Base-by-base conservation (phyloP, 2,329 filamentous ascomycete genomes). In the Aspergillus chevalieri region DNA sequence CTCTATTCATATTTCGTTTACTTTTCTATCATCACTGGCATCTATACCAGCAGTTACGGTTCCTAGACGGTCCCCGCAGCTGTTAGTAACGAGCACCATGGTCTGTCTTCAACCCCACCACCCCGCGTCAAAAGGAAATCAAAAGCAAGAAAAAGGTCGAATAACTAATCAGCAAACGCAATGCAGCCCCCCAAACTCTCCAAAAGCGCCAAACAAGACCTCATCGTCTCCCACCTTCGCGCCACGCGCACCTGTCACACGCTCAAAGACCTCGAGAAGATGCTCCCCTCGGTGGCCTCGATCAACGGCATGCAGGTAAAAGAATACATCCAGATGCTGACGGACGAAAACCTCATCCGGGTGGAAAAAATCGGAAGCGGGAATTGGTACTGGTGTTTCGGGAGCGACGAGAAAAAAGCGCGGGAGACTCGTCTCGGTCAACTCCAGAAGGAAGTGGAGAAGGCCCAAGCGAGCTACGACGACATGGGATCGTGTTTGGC, bases 381-480 rank as follows among this genome's bases (percentile, higher is more conserved):
- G 24, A 86, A 86, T 64, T 87, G 83, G 83, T 86, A 86, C 68
- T 87, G 84, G 84, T 78, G 76, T 54, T 86, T 86, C 62, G 73
- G 68, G 15, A 80, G 76, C 24, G 81, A 85, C 47, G 79, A 79
- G 59, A 77, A 73, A 61, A 76, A 74, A 44, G 64, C 67, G 15
- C 71, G 69, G 49, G 69, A 79, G 44, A 58, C 53, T 14, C 59
- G 58, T 36, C 52, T 65, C 45, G 57, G 43, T 43, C 56, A 57
- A 54, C 48, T 69, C 44, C 48, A 50, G 43, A 54, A 53, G 42
- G 66, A 69, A 44, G 57, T 65, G 59, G 64, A 63, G 51, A 60
- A 59, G 43, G 49, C 58, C 10, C 56, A 57, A 44, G 61, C 57
- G 43, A 55, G 54, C 12, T 60, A 50, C 43, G 64, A 70, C 47